Evolutionary conservation across 1,284 basidiomycete species (phyloP).

Genomic region (Pseudozyma hubeiensis): DNA sequence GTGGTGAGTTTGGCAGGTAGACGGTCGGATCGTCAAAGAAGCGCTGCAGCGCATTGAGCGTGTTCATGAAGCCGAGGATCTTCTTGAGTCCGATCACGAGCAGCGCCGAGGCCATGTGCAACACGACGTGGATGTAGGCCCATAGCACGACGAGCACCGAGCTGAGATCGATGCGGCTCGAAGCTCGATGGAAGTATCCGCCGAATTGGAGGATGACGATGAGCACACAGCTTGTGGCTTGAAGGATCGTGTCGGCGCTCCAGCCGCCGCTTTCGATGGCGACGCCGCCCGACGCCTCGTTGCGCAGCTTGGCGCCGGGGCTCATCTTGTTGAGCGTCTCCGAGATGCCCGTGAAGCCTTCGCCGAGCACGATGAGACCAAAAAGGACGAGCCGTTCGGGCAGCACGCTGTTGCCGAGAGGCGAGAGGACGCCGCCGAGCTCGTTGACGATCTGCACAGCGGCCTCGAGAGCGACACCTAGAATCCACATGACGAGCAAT

Average conservation of each 20-base stretch:
- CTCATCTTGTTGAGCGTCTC: slow-evolving; percentile 45
- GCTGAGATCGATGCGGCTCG: slow-evolving; percentile 19
- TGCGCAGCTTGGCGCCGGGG: slow-evolving; percentile 28
- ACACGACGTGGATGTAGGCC: slow-evolving; percentile 40
- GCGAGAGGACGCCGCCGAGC: slow-evolving; percentile 20
- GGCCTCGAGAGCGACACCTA: slow-evolving; percentile 28
- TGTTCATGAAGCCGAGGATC: slow-evolving; percentile 45
- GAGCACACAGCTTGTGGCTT: slow-evolving; percentile 31
- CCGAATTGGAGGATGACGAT: slow-evolving; percentile 45
- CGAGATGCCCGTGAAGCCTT: slow-evolving; percentile 43
- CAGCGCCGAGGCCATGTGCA: slow-evolving; percentile 47
- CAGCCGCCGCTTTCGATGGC: slow-evolving; percentile 44
- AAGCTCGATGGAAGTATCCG: slow-evolving; percentile 43
- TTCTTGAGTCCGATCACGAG: slow-evolving; percentile 45
- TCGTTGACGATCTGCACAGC: slow-evolving; percentile 29
- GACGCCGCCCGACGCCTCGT: slow-evolving; percentile 6
- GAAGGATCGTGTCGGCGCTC: slow-evolving; percentile 34
- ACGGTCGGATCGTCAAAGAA: slow-evolving; percentile 14
- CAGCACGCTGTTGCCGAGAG: slow-evolving; percentile 23
- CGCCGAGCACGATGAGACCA: slow-evolving; percentile 48
- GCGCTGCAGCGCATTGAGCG: slow-evolving; percentile 22
- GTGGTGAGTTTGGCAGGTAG: slow-evolving; percentile 25
- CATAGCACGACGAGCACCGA: slow-evolving; percentile 35
- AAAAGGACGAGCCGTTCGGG: slow-evolving; percentile 43
- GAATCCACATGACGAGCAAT: slow-evolving; percentile 48